phyloP scores from a whole-genome alignment of 352 stramenopile genomes.

The Pythium pyrilobum region DNA sequence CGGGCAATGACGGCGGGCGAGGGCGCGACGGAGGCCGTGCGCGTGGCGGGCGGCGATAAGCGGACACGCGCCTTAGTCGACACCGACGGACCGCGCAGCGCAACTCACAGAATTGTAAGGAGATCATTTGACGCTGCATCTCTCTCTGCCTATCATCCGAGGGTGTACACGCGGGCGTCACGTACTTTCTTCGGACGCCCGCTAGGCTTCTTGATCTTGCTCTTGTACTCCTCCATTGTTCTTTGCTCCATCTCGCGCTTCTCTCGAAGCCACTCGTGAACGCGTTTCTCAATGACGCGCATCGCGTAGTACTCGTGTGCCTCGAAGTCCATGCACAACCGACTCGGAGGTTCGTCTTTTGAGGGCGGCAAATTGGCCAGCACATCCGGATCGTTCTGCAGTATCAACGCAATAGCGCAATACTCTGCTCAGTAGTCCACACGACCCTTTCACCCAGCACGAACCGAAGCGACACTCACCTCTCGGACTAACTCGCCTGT shows the following conservation, averaged over 20 bases:
- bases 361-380: conserved; percentile 39
- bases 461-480: conserved; percentile 24
- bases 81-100: no score
- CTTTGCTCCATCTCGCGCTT: conserved; percentile 67
- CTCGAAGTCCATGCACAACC: conserved; percentile 48
- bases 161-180: conserved; percentile 69
- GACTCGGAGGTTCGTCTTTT: conserved; percentile 26
- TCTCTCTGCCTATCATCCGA: conserved; percentile 30
- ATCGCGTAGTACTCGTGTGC: conserved; percentile 70
- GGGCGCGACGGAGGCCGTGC: conserved; percentile 27
- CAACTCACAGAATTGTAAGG: no score
- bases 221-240: conserved; percentile 81
- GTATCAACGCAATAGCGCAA: background rate
- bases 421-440: conserved; percentile 2
- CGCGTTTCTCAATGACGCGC: conserved; percentile 46
- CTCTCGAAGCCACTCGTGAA: conserved; percentile 53
- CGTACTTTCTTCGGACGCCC: conserved; percentile 70
- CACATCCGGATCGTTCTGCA: conserved; percentile 32
- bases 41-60: conserved; percentile 48
- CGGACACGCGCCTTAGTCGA: no score
- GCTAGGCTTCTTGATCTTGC: conserved; percentile 83
- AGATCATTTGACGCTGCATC: background rate
- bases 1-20: conserved; percentile 4
- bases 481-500: conserved; percentile 75
- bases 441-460: background rate